Evolutionary conservation across 805 yeast species (phyloP), one percentile per base, ranked within the genome.

Genomic region (Lipomyces yamanashiensis): DNA sequence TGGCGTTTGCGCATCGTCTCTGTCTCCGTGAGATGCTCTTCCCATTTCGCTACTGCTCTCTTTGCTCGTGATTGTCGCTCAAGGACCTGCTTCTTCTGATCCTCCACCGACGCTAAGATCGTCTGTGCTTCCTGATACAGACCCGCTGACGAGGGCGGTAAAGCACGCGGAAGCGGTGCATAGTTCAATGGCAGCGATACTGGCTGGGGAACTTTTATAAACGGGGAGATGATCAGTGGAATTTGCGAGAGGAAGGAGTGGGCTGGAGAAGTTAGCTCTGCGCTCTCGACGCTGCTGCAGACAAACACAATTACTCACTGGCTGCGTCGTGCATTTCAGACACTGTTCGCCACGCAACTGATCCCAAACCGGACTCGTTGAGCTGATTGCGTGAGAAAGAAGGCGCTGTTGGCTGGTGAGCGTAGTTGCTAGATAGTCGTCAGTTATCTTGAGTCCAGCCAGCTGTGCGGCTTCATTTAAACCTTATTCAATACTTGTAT

Each of bases 181-280:
- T 82, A 86, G 66, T 81, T 81, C 39, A 79, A 73, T 43, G 86
- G 84, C 43, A 85, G 75, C 7, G 84, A 80, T 13, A 85, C 79
- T 0, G 87, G 82, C 63, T 79, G 82, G 17, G 89, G 88, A 0
- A 86, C 83, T 60, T 78, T 81, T 65, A 75, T 79, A 33, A 76
- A 75, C 2, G 86, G 87, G 61, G 85, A 83, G 44, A 81, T 76
- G 15, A 84, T 80, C 45, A 85, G 77, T 0, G 89, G 88, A 0
- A 85, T 81, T 64, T 84, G 85, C 41, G 81, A 76, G 6, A 85
- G 75, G 13, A 81, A 64, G 0, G 83, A 79, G 65, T 84, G 85
- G 33, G 81, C 84, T 82, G 34, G 10, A 5, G 21, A 40, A 19
- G 21, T 43, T 43, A 43, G 47, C 47, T 13, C 47, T 39, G 41